Conservation (phyloP, 305 asterid species). For the Ilex paraguariensis region DNA sequence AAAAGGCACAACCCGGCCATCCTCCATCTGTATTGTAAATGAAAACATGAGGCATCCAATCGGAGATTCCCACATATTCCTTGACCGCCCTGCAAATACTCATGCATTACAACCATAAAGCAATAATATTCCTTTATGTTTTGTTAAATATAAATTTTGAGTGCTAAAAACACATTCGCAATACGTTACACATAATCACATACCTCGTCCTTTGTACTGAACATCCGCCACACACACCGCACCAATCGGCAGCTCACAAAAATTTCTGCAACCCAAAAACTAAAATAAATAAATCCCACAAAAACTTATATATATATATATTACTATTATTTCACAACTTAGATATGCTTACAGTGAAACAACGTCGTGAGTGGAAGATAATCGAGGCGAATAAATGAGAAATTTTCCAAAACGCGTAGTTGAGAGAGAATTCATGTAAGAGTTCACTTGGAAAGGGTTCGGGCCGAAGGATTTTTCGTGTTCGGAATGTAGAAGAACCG, state of each 20-base stretch:
- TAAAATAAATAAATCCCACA: background rate
- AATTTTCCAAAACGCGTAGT: constrained; percentile 61
- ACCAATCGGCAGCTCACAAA: constrained; percentile 70
- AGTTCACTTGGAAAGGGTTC: constrained; percentile 36
- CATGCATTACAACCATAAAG: background rate
- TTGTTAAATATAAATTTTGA: too few relatives aligned
- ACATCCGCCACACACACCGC: constrained; percentile 84
- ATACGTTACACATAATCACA: background rate
- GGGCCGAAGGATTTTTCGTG: constrained; percentile 16
- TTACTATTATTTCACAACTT: background rate
- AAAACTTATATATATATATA: constrained; percentile 2
- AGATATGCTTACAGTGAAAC: constrained; percentile 49
- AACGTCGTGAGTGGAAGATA: constrained; percentile 80
- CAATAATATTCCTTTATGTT: too few relatives aligned
- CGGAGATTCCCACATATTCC: constrained; percentile 91
- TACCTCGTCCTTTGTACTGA: constrained; percentile 94
- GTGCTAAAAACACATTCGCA: too few relatives aligned
- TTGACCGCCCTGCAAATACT: constrained; percentile 58
- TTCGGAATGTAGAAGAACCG: constrained; percentile 45
- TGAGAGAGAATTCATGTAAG: constrained; percentile 49
- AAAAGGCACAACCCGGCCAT: constrained; percentile 83
- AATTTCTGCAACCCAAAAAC: constrained; percentile 49
- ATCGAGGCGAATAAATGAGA: constrained; percentile 62
- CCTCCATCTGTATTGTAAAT: constrained; percentile 87
- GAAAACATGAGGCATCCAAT: constrained; percentile 94